These are phyloP conservation scores for Colletotrichum coccodes DNA, from an alignment of 2,329 filamentous ascomycete species.

Conservation along the genomic window DNA sequence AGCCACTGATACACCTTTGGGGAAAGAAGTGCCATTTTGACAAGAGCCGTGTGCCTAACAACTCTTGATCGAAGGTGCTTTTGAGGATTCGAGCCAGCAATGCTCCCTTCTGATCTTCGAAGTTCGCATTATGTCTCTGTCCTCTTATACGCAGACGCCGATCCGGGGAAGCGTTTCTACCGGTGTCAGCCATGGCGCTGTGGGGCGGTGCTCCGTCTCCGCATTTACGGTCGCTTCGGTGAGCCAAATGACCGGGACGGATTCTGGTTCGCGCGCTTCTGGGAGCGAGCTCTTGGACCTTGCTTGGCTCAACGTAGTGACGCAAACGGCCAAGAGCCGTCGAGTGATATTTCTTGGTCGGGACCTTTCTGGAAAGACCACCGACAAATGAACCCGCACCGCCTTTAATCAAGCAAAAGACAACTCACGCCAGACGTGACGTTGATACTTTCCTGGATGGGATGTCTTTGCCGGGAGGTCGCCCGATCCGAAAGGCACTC, in stretches of 20 bases:
- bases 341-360: background rate
- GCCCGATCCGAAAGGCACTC: background rate
- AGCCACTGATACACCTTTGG: slow-evolving; percentile 53
- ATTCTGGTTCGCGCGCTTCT: slow-evolving; percentile 21
- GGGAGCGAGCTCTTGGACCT: background rate
- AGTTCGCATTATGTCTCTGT: background rate
- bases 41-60: background rate
- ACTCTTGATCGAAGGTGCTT: background rate
- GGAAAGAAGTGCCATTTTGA: slow-evolving; percentile 16
- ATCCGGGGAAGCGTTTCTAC: slow-evolving; percentile 14
- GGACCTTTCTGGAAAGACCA: background rate
- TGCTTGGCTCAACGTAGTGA: slow-evolving; percentile 19
- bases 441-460: slow-evolving; percentile 12
- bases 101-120: background rate
- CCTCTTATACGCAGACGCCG: slow-evolving; percentile 12
- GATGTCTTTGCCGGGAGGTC: slow-evolving; percentile 1
- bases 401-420: background rate
- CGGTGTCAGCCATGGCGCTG: background rate
- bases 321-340: slow-evolving; percentile 15
- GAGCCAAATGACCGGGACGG: background rate
- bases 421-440: background rate
- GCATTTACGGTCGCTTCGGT: slow-evolving; percentile 23
- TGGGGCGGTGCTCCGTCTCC: slow-evolving; percentile 14
- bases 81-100: background rate
- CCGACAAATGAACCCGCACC: slow-evolving; percentile 12